Evolutionary conservation across 83 land plant genomes (phyloP), one percentile per base, ranked within the genome.

Genomic region (Picea abies): DNA sequence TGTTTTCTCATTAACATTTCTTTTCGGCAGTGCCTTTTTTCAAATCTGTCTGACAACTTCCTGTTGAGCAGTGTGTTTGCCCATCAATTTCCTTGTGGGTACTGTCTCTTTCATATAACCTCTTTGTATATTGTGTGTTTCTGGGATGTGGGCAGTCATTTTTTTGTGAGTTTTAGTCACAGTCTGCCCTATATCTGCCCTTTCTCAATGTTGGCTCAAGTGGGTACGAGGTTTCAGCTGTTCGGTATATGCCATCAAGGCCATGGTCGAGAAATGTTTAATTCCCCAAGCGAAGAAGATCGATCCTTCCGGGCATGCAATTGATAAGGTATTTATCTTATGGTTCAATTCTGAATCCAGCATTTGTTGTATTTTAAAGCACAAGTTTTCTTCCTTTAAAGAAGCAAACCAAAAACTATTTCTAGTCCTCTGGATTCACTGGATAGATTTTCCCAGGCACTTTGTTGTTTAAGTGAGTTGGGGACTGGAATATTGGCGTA

Each of bases 261-360:
- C 56, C 12, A 52, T 52, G 56, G 56, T 52, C 56, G 12, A 52
- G 56, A 11, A 52, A 52, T 52, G 14, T 52, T 52, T 52, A 10
- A 52, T 52, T 52, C 56, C 56, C 52, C 52, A 25, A 19, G 20
- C 41, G 10, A 49, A 72, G 23, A 72, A 3, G 11, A 72, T 41
- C 76, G 37, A 32, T 69, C 73, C 73, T 35, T 7, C 17, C 17
- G 73, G 44, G 19, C 41, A 72, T 44, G 76, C 56, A 72, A 72
- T 20, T 16, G 76, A 41, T 72, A 72, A 72, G 76, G 76, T 72
- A 72, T 19, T 72, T 72, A n/a, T 44, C 25, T 17, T 37, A 39
- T 72, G 44, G 56, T 41, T 72, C n/a, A 16, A 35, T 69, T 20
- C 0, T 20, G 16, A 32, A 8, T 35, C 14, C 4, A 44, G 14